Base-by-base conservation (phyloP, 345 rosid genomes). In the Rhizophora mangle region DNA sequence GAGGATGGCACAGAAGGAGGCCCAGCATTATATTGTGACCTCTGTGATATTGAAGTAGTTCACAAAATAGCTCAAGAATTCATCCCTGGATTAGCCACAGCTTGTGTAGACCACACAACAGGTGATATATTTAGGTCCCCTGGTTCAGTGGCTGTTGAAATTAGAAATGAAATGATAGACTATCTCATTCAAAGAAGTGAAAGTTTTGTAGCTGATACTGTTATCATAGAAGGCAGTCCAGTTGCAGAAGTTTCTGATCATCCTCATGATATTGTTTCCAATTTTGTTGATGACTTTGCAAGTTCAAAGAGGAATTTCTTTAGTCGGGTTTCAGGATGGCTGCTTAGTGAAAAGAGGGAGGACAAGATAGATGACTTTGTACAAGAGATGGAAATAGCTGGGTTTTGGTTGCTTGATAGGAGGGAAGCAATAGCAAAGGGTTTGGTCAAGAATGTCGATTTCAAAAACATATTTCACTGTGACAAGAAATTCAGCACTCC, bases 21-120 rank as follows among this genome's bases (percentile, higher is more conserved):
- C 57, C 92, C 85, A 26, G 66, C 83, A 19, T 82, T 84, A 76
- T 84, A 74, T 71, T 95, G 97, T 72, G 72, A 81, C 34, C 89
- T 88, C 29, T 89, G 77, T 56, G 97, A 94, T 59, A 76, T 83
- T 21, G 83, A 87, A 76, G 29, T 85, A 46, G 96, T 80, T 75
- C 86, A 76, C 79, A 89, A 84, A 68, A 80, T 88, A 39, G 85
- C 89, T 49, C 86, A 87, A 65, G 70, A 27, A 46, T 71, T 94
- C 72, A 86, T 94, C 62, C 92, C 89, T 0, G 98, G 99, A 54
- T 71, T 95, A 70, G 87, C 96, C 59, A 75, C 91, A 0, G 96
- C 96, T 57, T 92, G 92, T 73, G 88, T 95, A 20, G 96, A 92
- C 80, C 84, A 84, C 85, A 95, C 97, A 1, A 87, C 87, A 1